phyloP scores from a whole-genome alignment of 257 asterid species.

The Lavandula angustifolia region DNA sequence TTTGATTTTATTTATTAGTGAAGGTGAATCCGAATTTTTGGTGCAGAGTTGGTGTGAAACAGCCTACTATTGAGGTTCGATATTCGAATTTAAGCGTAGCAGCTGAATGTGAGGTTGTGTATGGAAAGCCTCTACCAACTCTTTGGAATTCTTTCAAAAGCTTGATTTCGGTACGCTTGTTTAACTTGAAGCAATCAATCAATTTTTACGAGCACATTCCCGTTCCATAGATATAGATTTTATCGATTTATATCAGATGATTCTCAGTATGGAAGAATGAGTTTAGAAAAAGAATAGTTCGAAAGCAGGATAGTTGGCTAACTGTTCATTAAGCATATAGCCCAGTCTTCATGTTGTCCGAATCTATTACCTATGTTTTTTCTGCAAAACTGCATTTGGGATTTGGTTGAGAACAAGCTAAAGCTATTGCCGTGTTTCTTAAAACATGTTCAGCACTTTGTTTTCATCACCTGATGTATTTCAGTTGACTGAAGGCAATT shows the following conservation, averaged over 20 bases:
- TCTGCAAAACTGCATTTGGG: not conserved
- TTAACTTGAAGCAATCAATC: not conserved
- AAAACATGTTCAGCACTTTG: not conserved
- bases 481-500: not conserved
- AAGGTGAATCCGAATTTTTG: not conserved
- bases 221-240: too few relatives aligned
- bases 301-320: too few relatives aligned
- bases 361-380: not conserved
- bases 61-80: conserved; percentile 66
- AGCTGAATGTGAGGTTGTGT: conserved; percentile 70
- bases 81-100: conserved; percentile 47
- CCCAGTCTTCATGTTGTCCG: not conserved
- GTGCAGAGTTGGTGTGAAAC: conserved; percentile 61
- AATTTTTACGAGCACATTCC: not conserved
- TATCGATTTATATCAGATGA: not conserved
- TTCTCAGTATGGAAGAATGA: not conserved
- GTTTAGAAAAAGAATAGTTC: not conserved
- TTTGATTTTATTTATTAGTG: not conserved
- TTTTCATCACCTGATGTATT: not conserved
- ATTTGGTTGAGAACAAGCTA: not conserved
- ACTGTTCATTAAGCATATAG: too few relatives aligned
- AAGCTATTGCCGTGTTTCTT: not conserved
- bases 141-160: conserved; percentile 72
- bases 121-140: conserved; percentile 73
- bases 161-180: conserved; percentile 40